These are phyloP conservation scores for Septoria petroselini DNA, from an alignment of 2,329 filamentous ascomycete genomes.

Conservation along the genomic window DNA sequence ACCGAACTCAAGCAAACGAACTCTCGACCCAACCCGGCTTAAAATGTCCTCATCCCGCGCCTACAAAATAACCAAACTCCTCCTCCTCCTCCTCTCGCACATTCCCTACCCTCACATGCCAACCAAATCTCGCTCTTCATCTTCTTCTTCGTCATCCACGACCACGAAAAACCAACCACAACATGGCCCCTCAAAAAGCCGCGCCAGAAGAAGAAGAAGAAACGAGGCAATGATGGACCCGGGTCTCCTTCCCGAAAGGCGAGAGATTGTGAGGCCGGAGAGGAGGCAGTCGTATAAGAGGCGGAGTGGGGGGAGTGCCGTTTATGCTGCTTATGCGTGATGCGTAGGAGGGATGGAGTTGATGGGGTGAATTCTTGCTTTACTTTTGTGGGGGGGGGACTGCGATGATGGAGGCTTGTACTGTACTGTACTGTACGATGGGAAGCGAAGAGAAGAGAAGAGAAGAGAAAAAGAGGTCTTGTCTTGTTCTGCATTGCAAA, in stretches of 20 bases:
- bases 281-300: slow-evolving; percentile 4
- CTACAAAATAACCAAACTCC: slow-evolving; percentile 6
- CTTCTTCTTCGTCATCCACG: not conserved
- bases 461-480: no score
- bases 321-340: no score
- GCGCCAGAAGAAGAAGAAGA: not conserved
- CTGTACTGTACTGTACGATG: no score
- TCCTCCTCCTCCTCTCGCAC: slow-evolving; percentile 8
- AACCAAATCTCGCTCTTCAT: not conserved
- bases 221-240: not conserved
- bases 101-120: not conserved
- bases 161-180: not conserved
- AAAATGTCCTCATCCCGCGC: slow-evolving; percentile 5
- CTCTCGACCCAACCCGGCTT: no score
- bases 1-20: no score
- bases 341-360: no score
- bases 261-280: slow-evolving; percentile 2
- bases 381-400: no score
- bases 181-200: not conserved
- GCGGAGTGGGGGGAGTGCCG: not conserved
- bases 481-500: no score
- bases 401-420: no score
- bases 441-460: no score
- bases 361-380: no score
- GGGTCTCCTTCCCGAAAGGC: slow-evolving; percentile 1